These are phyloP conservation scores for Acanthamoeba triangularis DNA, from an alignment of 208 protist genomes.

Conservation along the genomic window DNA sequence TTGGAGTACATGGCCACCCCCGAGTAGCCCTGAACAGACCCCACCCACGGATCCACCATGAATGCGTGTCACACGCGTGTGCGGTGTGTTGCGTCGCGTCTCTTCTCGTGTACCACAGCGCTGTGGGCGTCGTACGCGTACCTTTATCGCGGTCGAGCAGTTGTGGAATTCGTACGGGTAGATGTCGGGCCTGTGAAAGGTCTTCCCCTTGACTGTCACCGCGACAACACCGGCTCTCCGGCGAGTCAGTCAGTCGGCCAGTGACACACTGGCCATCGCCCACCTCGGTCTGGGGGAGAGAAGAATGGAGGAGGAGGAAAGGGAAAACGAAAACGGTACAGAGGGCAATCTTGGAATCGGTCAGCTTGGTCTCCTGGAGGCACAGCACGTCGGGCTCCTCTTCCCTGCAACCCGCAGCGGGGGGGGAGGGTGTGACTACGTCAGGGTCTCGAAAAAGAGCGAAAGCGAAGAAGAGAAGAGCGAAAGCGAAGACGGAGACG, in stretches of 20 bases:
- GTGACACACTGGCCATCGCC: background rate
- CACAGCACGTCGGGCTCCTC: constrained; percentile 94
- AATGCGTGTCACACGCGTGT: background rate
- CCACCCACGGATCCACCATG: background rate
- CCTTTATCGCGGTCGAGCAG: constrained; percentile 18
- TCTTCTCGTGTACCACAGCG: background rate
- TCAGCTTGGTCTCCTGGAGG: constrained; percentile 97
- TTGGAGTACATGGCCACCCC: constrained; percentile 64
- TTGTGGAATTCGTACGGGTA: constrained; percentile 56
- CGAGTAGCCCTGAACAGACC: constrained; percentile 10
- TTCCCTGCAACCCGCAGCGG: background rate
- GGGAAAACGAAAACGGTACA: background rate
- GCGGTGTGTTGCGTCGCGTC: no score
- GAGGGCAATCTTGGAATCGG: constrained; percentile 80
- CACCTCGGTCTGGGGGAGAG: background rate
- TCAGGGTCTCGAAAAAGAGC: background rate
- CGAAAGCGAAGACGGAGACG: no score
- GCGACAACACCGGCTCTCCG: background rate
- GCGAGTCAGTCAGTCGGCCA: background rate
- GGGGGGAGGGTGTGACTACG: background rate
- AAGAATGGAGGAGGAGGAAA: no score
- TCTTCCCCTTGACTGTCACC: constrained; percentile 18
- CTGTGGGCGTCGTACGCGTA: background rate
- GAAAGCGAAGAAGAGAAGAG: background rate
- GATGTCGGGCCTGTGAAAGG: constrained; percentile 1